Percentiles rank a stretch among this genome's conserved stretches.
Evolutionary conservation across 768 basidiomycete species (phyloP).

Genomic region (Serendipita sp.): DNA sequence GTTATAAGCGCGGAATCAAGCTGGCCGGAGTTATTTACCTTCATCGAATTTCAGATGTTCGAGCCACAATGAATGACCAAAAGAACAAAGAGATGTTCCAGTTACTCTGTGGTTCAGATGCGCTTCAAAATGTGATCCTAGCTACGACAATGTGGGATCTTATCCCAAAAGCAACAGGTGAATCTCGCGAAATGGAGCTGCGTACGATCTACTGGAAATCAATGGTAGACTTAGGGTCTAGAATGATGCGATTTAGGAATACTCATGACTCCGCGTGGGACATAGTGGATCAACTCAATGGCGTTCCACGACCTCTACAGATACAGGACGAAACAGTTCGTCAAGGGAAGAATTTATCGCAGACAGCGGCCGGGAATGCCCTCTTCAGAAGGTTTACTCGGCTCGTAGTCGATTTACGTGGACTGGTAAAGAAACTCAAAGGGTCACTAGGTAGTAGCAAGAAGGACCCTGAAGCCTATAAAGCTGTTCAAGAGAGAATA

Average conservation of each 20-base stretch:
- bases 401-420: background rate
- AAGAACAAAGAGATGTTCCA: slow-evolving; percentile 37
- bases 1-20: slow-evolving; percentile 16
- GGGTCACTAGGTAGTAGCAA: background rate
- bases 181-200: slow-evolving; percentile 31
- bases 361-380: background rate
- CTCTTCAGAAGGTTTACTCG: background rate
- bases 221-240: slow-evolving; percentile 32
- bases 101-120: slow-evolving; percentile 33
- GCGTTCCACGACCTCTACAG: background rate
- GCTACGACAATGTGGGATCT: slow-evolving; percentile 39
- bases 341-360: background rate
- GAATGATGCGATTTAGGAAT: slow-evolving; percentile 14
- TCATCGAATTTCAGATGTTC: slow-evolving; percentile 25
- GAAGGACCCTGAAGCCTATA: no score
- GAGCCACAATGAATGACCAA: slow-evolving; percentile 21
- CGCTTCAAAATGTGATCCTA: slow-evolving; percentile 34
- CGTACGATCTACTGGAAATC: slow-evolving; percentile 33
- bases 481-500: no score
- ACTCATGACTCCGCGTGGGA: slow-evolving; percentile 17
- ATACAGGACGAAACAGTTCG: no score
- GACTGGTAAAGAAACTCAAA: background rate
- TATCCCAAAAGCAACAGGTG: slow-evolving; percentile 16
- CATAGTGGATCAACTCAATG: slow-evolving; percentile 14
- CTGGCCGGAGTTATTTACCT: slow-evolving; percentile 25